Evolutionary conservation across 1,284 basidiomycete genomes (phyloP), one percentile per base, ranked within the genome.

Genomic region (Rhizoctonia solani): DNA sequence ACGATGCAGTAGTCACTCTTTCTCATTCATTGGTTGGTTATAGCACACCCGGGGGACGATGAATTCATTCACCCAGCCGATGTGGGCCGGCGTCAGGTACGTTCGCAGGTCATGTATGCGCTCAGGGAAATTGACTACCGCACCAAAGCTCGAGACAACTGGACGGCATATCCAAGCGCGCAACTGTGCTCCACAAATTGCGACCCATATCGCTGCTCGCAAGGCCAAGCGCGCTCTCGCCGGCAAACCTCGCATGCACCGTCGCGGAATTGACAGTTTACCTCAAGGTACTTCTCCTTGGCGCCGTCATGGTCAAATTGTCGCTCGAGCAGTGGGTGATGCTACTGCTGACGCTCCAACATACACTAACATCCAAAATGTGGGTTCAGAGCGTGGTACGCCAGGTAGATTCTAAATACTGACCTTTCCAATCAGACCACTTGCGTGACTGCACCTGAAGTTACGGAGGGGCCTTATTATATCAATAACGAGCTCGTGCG

Each of bases 401-500:
- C 13, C 21, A 13, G 13, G 29, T 8, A 21, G n/a, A 16, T 21
- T 4, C 19, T 44, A n/a, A 44, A 6, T 44, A 16, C 19, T n/a
- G 14, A 44, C 4, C 5, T 44, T 4, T 11, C n/a, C 34, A 8
- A 13, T 23, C 47, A 72, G 71, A 58, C 54, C 21, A 72, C 72
- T 1, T 72, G 71, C 50, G 69, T 72, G 5, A 63, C 68, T 14
- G 75, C 78, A 3, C 79, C 79, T 2, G 76, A 79, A 69, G 73
- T 77, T 5, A 77, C 77, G 1, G 76, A 79, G 68, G 80, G 79
- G 0, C 79, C 79, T 6, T 82, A 82, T 74, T 82, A 81, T 71
- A 79, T 81, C 74, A 74, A 74, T 55, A 73, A 75, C 34, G 74
- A 83, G 75, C 79, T 78, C 34, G 76, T 85, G 61, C 81, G 82